Base-by-base conservation (phyloP, 306 rosid genomes). In the Prunus davidiana region DNA sequence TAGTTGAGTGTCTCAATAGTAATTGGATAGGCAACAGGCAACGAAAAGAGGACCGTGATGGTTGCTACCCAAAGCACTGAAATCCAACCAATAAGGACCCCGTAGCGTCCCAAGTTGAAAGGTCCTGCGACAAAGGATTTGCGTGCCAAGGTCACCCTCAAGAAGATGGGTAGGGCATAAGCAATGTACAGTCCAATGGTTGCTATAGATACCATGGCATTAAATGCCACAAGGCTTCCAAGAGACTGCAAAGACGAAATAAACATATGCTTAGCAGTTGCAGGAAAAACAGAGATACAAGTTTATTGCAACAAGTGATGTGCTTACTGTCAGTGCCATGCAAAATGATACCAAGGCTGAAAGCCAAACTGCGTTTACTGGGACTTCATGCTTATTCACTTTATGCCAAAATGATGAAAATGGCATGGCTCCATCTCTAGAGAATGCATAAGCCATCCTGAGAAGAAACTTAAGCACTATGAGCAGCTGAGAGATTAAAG, bases 391-490 rank as follows among this genome's bases (percentile, higher is more conserved):
- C 80, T 74, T 82, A 85, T 91, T 88, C 63, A 95, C 99, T 88
- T 86, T 78, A 77, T 91, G 99, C 98, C 99, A 91, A 64, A 86
- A 64, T 0, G 96, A 85, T 27, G 99, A 95, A 52, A 91, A 82
- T 67, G 99, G 99, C 99, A 95, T 91, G 72, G 99, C 98, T 69
- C 98, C 99, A 65, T 95, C 99, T 81, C 99, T 91, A 56, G 99
- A 95, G 88, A 95, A 95, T 41, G 99, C 99, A 77, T 88, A 95
- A 70, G 86, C 97, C 99, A 95, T 92, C 85, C 98, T 91, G 80
- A 50, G 49, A 70, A 27, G 76, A 80, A 58, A 73, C 61, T 65
- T 52, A 67, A 74, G 58, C 77, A 64, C 80, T 13, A 25, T 58
- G 60, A 78, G 67, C 78, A 49, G 72, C 76, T 52, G 56, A 49